These are phyloP conservation scores for Crepidotus variabilis DNA, from an alignment of 768 basidiomycete species.

Conservation along the genomic window DNA sequence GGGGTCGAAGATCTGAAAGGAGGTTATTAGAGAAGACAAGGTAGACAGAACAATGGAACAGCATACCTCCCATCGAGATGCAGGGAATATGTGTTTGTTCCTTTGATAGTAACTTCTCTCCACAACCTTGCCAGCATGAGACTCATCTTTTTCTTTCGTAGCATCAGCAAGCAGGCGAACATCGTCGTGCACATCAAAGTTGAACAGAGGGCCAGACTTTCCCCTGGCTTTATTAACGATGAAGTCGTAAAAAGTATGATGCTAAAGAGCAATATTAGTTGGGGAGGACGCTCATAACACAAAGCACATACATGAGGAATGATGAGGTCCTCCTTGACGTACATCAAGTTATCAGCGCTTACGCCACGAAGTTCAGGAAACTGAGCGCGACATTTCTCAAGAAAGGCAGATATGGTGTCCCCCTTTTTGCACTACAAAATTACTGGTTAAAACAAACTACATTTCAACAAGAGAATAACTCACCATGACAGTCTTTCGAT, in stretches of 20 bases:
- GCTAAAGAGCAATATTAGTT: conserved; percentile 43
- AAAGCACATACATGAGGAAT: conserved; percentile 75
- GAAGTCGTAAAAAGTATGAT: conserved; percentile 98
- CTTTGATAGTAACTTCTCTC: conserved; percentile 94
- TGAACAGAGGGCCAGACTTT: conserved; percentile 96
- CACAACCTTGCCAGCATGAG: conserved; percentile 97
- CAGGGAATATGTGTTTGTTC: conserved; percentile 97
- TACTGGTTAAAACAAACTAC: not conserved
- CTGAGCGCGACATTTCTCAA: conserved; percentile 91
- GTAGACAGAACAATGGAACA: not conserved
- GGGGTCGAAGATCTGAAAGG: conserved; percentile 78
- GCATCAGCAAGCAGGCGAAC: conserved; percentile 93
- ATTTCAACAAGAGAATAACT: conserved; percentile 25
- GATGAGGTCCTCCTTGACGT: conserved; percentile 98
- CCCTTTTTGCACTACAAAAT: conserved; percentile 89
- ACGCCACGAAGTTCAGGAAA: conserved; percentile 90
- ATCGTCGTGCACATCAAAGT: conserved; percentile 99
- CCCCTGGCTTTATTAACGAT: conserved; percentile 98
- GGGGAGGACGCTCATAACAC: not conserved
- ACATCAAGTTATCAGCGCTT: conserved; percentile 96
- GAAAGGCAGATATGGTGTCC: conserved; percentile 79
- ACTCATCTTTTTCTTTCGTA: conserved; percentile 96
- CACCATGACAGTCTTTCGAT: conserved; percentile 87
- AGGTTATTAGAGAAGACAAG: not conserved
- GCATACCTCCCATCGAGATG: conserved; percentile 91